Evolutionary conservation across 192 early-diverging fungal species (phyloP).

Genomic region (Coemansia furcata): DNA sequence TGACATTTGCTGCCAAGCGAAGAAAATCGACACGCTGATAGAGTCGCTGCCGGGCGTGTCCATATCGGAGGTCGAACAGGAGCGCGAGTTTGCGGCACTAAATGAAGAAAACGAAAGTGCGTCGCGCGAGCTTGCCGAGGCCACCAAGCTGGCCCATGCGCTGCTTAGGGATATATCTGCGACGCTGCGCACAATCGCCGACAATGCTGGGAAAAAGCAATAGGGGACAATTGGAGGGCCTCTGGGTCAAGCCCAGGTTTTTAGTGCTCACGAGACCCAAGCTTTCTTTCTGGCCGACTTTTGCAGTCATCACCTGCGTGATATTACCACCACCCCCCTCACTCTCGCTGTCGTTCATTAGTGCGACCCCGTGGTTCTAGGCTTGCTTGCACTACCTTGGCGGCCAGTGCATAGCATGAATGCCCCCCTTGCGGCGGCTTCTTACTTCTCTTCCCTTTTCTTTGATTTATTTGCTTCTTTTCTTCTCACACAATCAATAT

Average conservation of each 20-base stretch:
- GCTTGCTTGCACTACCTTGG: conserved; percentile 5
- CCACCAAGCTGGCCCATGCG: conserved; percentile 27
- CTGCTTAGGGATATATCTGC: conserved; percentile 24
- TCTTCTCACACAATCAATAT: not conserved
- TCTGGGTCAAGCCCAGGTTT: not conserved
- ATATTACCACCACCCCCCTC: not conserved
- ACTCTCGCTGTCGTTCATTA: not conserved
- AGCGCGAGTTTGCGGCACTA: conserved; percentile 37
- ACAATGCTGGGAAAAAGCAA: conserved; percentile 25
- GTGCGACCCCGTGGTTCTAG: conserved; percentile 20
- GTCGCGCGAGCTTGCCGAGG: conserved; percentile 30
- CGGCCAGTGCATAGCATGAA: not conserved
- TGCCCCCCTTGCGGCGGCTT: not conserved
- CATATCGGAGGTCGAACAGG: conserved; percentile 29
- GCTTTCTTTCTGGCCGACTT: not conserved
- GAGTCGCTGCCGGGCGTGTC: conserved; percentile 41
- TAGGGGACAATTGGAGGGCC: conserved; percentile 2
- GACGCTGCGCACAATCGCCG: conserved; percentile 29
- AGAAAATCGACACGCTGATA: conserved; percentile 45
- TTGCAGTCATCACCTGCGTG: not conserved
- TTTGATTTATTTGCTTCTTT: not conserved
- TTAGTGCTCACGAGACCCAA: not conserved
- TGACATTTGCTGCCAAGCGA: conserved; percentile 50
- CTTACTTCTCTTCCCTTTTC: not conserved
- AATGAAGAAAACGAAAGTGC: conserved; percentile 31